Evolutionary conservation across 1,284 basidiomycete genomes (phyloP).

Genomic region (Sporisorium sorghi): DNA sequence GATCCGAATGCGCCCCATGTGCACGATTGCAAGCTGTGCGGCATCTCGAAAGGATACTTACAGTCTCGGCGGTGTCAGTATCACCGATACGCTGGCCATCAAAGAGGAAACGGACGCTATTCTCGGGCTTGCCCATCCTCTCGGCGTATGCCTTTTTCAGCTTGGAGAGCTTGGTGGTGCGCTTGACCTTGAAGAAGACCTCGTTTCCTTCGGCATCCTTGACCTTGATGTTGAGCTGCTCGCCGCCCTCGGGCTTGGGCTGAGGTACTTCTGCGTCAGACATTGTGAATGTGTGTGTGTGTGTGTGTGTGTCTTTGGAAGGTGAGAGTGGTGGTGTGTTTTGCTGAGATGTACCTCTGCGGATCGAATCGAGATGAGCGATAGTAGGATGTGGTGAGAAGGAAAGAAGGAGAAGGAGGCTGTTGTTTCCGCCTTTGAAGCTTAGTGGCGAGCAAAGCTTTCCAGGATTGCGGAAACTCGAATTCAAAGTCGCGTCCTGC

Average conservation of each 20-base stretch:
- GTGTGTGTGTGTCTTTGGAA: no score
- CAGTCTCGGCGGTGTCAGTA: conserved; percentile 67
- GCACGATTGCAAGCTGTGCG: not conserved
- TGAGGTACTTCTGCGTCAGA: conserved; percentile 57
- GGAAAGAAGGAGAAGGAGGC: conserved; percentile 3
- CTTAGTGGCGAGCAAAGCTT: conserved; percentile 4
- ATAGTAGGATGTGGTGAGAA: conserved; percentile 18
- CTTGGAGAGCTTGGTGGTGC: conserved; percentile 91
- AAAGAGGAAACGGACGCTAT: conserved; percentile 67
- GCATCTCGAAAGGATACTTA: conserved; percentile 38
- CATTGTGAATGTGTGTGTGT: conserved; percentile 34
- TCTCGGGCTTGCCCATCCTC: conserved; percentile 82
- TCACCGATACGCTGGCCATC: conserved; percentile 67
- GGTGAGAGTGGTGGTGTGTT: not conserved
- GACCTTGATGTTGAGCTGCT: conserved; percentile 70
- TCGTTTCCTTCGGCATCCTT: conserved; percentile 77
- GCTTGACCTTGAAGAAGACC: conserved; percentile 98
- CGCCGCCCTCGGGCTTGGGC: conserved; percentile 64
- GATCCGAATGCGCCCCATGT: not conserved
- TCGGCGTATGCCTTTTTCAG: conserved; percentile 90
- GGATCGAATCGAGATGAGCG: not conserved
- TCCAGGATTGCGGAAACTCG: not conserved
- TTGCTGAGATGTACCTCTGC: not conserved
- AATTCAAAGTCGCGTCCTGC: conserved; percentile 6
- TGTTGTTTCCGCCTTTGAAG: conserved; percentile 5